Base-by-base conservation (phyloP, 305 asterid species). In the Stenogyne calaminthoides region DNA sequence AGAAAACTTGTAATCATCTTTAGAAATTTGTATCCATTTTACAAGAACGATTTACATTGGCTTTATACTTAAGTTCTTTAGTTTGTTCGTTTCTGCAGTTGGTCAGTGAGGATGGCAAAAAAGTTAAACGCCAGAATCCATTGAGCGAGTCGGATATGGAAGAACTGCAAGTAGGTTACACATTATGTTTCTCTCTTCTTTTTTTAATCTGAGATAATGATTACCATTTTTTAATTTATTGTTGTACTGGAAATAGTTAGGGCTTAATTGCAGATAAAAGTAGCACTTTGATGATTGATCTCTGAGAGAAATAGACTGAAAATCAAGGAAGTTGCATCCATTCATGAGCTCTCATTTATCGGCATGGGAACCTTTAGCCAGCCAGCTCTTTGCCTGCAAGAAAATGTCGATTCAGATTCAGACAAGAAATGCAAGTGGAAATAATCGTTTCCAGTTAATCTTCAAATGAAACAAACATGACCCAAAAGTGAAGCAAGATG, bases 51-150 rank as follows among this genome's bases (percentile, higher is more conserved):
- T 63, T 18, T 56, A 3, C 68, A 27, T 36, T 65, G 49, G 36
- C 52, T 68, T 57, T 19, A 40, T 64, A n/a, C 57, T 65, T 47
- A 34, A 73, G 46, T 72, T 27, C 12, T 49, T 78, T 61, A 69
- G 8, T 36, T 65, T 80, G 62, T 65, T 76, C 25, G 7, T 36
- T 51, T 77, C 72, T 58, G 14, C 85, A 93, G 98, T 80, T 87
- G 64, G 94, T 91, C 63, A 93, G 96, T 85, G 94, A 91, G 69
- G 98, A 93, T 80, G 95, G 98, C 40, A 81, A 84, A 83, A 93
- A 83, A 83, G 87, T 93, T 79, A 93, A 82, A 77, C 95, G 97
- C 67, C 83, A 72, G 56, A 80, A 81, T 77, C 94, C 85, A 22
- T 76, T 93, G 80, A 88, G 88, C 75, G 96, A 88, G 67, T 77